Conservation (phyloP, 352 stramenopile genomes). For the Phytophthora pluvialis region DNA sequence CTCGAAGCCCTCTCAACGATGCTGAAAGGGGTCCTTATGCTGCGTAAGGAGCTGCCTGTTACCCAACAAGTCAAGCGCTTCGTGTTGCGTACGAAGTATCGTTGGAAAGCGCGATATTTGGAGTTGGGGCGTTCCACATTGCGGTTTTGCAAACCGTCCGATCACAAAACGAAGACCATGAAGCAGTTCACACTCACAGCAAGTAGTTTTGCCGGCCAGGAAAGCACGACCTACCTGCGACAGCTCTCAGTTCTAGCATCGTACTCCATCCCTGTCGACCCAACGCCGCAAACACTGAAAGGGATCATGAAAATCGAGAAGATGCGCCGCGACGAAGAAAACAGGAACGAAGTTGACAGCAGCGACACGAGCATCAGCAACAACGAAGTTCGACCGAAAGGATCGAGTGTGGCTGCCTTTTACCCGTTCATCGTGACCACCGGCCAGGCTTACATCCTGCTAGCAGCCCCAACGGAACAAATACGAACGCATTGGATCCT, state of each 20-base stretch:
- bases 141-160: constrained; percentile 54
- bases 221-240: constrained; percentile 60
- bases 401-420: constrained; percentile 28
- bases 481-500: constrained; percentile 66
- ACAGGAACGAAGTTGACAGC: constrained; percentile 17
- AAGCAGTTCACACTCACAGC: constrained; percentile 74
- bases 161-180: constrained; percentile 57
- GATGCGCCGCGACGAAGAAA: constrained; percentile 34
- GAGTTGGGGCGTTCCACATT: constrained; percentile 65
- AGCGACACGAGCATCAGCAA: constrained; percentile 11
- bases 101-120: constrained; percentile 60
- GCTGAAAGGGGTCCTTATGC: constrained; percentile 51
- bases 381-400: constrained; percentile 20
- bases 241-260: constrained; percentile 43
- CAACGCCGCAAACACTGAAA: constrained; percentile 40
- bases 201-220: constrained; percentile 61
- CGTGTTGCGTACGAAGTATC: constrained; percentile 70
- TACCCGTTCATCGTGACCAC: constrained; percentile 73
- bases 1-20: constrained; percentile 60
- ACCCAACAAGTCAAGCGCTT: constrained; percentile 61
- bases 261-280: constrained; percentile 48
- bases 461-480: constrained; percentile 52
- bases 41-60: constrained; percentile 57
- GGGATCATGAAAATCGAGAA: constrained; percentile 40
- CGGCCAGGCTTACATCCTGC: constrained; percentile 54